Evolutionary conservation across 306 rosid genomes (phyloP).

Genomic region (Ziziphus jujuba): DNA sequence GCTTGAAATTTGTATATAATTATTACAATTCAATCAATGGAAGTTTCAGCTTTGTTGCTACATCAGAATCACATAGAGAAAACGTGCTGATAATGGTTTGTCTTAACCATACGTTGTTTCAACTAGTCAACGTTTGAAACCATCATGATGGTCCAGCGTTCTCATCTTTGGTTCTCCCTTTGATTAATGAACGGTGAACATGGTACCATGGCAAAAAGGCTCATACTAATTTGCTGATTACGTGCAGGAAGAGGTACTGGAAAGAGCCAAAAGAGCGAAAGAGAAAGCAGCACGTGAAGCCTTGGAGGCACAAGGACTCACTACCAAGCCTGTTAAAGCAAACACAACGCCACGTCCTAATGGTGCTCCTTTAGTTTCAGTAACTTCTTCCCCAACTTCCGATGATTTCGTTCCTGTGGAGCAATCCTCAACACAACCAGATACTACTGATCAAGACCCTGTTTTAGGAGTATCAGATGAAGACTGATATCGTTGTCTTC

Average conservation of each 20-base stretch:
- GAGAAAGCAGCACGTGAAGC: conserved; percentile 86
- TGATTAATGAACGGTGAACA: background rate
- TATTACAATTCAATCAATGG: background rate
- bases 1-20: too few species aligned
- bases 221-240: conserved; percentile 2
- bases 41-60: background rate
- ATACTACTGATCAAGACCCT: conserved; percentile 6
- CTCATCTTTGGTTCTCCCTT: background rate
- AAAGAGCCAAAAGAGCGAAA: conserved; percentile 78
- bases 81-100: too few species aligned
- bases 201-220: background rate
- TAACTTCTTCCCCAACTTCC: conserved; percentile 22
- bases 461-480: conserved; percentile 19
- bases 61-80: background rate
- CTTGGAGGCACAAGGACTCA: conserved; percentile 49
- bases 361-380: conserved; percentile 24
- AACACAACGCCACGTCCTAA: conserved; percentile 17
- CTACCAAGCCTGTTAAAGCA: conserved; percentile 26
- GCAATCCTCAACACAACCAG: conserved; percentile 11
- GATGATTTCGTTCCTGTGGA: conserved; percentile 19
- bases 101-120: too few species aligned
- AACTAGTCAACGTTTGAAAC: background rate
- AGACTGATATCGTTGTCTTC: conserved; percentile 8
- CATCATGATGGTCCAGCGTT: background rate
- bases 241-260: conserved; percentile 77